phyloP scores from a whole-genome alignment of 148 eudicot genomes.

The Hydrangea macrophylla region DNA sequence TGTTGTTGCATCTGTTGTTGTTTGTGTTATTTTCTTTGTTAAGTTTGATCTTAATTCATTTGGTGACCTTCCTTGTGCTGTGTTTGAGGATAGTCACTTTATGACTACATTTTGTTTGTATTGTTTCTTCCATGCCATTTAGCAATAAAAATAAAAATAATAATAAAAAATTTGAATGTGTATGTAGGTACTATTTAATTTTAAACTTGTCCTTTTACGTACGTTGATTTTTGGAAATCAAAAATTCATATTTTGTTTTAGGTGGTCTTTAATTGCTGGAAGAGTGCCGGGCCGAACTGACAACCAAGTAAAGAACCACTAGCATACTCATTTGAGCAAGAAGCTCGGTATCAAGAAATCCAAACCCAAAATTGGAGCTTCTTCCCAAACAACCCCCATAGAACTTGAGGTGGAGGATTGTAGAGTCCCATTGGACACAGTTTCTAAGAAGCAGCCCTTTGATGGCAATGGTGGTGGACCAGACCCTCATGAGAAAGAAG shows the following conservation, averaged over 20 bases:
- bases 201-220: too few species aligned
- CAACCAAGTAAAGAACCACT: slow-evolving; percentile 32
- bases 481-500: neutral
- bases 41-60: too few species aligned
- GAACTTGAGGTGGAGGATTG: neutral
- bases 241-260: neutral
- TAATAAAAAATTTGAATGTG: too few species aligned
- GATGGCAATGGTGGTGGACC: neutral
- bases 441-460: neutral
- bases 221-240: too few species aligned
- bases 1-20: too few species aligned
- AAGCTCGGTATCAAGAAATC: slow-evolving; percentile 15
- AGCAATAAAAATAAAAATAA: too few species aligned
- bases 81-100: too few species aligned
- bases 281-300: slow-evolving; percentile 28
- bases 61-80: too few species aligned
- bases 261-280: slow-evolving; percentile 36
- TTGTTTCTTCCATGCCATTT: too few species aligned
- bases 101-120: too few species aligned
- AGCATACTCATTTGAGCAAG: slow-evolving; percentile 36
- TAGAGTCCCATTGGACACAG: neutral
- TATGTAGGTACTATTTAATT: too few species aligned
- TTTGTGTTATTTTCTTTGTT: too few species aligned
- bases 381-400: neutral
- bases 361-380: slow-evolving; percentile 1